Evolutionary conservation across 306 rosid species (phyloP).

Genomic region (Rosa lucieae): DNA sequence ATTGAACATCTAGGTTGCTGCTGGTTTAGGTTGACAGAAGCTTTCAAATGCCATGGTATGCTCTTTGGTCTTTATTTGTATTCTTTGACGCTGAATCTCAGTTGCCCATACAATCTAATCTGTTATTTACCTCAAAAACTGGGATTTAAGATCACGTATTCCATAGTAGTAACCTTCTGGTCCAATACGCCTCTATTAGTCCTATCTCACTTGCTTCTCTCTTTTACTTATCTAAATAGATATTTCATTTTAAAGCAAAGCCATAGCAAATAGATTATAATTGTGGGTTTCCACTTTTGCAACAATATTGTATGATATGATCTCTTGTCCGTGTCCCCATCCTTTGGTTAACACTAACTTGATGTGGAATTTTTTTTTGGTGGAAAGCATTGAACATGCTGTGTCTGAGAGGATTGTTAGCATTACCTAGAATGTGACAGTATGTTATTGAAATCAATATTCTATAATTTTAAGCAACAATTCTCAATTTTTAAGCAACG

Average conservation of each 20-base stretch:
- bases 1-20: constrained; percentile 27
- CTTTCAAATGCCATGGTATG: constrained; percentile 31
- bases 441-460: neutral
- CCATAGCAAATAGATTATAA: neutral
- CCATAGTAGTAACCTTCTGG: neutral
- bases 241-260: neutral
- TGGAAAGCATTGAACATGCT: neutral
- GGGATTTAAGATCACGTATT: neutral
- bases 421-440: neutral
- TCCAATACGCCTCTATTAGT: neutral
- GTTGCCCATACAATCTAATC: neutral
- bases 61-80: neutral
- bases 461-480: neutral
- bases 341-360: neutral
- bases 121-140: neutral
- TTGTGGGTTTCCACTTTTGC: neutral
- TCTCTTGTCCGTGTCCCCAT: neutral
- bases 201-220: neutral
- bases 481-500: neutral
- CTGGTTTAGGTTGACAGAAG: constrained; percentile 15
- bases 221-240: neutral
- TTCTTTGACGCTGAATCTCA: neutral
- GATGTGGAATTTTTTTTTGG: neutral
- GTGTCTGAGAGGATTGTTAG: neutral
- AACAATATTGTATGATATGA: neutral